Evolutionary conservation across 345 rosid species (phyloP).

Genomic region (Orychophragmus violaceus): DNA sequence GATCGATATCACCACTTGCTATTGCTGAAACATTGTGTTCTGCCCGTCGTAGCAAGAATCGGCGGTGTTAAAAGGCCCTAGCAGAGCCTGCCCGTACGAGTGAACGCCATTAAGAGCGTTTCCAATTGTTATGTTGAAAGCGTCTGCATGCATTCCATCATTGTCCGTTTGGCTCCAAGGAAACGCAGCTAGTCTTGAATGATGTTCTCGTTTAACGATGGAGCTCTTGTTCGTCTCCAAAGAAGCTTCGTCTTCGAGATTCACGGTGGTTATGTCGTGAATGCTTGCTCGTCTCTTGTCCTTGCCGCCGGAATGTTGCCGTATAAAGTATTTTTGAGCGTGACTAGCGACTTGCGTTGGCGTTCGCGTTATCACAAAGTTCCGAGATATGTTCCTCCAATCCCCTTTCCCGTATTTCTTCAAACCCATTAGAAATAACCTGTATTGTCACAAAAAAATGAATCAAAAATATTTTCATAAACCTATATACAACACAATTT

Average conservation of each 20-base stretch:
- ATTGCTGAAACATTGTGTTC: slow-evolving; percentile 22
- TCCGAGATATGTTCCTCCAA: slow-evolving; percentile 93
- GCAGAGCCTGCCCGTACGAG: too few species aligned
- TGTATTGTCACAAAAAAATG: slow-evolving; percentile 30
- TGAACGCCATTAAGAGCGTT: too few species aligned
- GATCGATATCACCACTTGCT: slow-evolving; percentile 4
- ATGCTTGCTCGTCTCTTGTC: slow-evolving; percentile 97
- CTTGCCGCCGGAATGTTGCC: slow-evolving; percentile 86
- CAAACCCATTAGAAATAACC: slow-evolving; percentile 86
- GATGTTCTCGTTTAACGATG: slow-evolving; percentile 20
- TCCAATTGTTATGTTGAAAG: slow-evolving; percentile 30
- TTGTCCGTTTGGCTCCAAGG: slow-evolving; percentile 23
- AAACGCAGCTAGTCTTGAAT: slow-evolving; percentile 23
- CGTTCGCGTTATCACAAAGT: slow-evolving; percentile 79
- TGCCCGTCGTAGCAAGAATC: slow-evolving; percentile 26
- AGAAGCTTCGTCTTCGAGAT: slow-evolving; percentile 49
- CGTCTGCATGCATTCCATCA: slow-evolving; percentile 5
- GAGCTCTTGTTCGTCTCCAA: slow-evolving; percentile 42
- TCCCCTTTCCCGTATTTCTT: slow-evolving; percentile 97
- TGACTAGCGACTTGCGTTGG: slow-evolving; percentile 99
- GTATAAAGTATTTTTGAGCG: slow-evolving; percentile 92
- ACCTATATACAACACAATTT: not conserved
- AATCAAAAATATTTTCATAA: not conserved
- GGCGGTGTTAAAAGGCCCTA: slow-evolving; percentile 18
- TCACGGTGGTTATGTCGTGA: slow-evolving; percentile 91